A percentile compares a stretch with the other conserved stretches of the same genome.
These are phyloP conservation scores for Penicillium paxilli DNA, from an alignment of 495 filamentous ascomycete genomes.

Conservation along the genomic window DNA sequence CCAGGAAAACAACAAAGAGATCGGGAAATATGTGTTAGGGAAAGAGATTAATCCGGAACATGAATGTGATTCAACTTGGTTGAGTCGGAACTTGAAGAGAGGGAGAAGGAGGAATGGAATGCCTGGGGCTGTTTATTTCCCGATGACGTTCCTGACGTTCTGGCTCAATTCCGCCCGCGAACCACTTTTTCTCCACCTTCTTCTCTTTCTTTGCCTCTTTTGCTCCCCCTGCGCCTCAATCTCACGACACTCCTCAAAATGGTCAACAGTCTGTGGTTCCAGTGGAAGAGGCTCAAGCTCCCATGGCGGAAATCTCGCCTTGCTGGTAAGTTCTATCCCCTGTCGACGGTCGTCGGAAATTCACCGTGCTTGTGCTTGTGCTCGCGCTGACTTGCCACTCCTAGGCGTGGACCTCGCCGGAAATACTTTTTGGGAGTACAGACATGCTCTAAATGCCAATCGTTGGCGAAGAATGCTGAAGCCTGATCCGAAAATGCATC, in stretches of 20 bases:
- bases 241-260: conserved; percentile 4
- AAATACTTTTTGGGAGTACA: conserved; percentile 96
- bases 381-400: conserved; percentile 23
- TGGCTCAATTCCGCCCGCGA: conserved; percentile 9
- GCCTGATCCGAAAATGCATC: conserved; percentile 58
- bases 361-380: too few relatives aligned
- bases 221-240: background rate
- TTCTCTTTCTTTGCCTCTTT: conserved; percentile 1
- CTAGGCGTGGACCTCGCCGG: conserved; percentile 85
- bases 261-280: conserved; percentile 67
- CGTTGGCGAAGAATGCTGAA: conserved; percentile 67
- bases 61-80: too few relatives aligned
- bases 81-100: conserved; percentile 5
- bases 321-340: conserved; percentile 57
- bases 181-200: conserved; percentile 19
- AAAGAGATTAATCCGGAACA: too few relatives aligned
- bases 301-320: conserved; percentile 87
- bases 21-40: too few relatives aligned
- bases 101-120: conserved; percentile 23
- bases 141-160: conserved; percentile 33
- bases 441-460: conserved; percentile 58
- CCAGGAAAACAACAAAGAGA: background rate
- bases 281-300: conserved; percentile 80
- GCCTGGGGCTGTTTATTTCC: conserved; percentile 25
- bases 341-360: conserved; percentile 1